These are phyloP conservation scores for Breviolum minutum DNA, from an alignment of 73 alveolate species.

Conservation along the genomic window DNA sequence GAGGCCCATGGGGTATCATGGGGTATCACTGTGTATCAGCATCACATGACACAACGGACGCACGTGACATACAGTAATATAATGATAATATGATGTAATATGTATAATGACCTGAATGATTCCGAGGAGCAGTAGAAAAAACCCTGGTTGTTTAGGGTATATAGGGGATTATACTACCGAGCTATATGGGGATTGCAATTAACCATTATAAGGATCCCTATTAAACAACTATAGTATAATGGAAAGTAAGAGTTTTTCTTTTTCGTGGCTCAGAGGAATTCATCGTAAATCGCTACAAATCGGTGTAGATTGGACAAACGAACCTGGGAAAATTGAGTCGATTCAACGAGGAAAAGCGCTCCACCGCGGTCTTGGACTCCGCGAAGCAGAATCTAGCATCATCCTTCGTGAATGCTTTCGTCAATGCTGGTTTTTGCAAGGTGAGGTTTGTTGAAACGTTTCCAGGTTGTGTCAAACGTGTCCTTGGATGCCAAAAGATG, in stretches of 20 bases:
- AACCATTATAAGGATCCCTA: no score
- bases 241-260: no score
- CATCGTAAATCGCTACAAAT: neutral
- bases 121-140: no score
- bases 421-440: conserved; percentile 99
- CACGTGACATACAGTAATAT: no score
- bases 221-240: no score
- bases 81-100: no score
- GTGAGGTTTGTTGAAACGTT: conserved; percentile 92
- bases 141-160: no score
- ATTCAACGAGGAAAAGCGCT: conserved; percentile 78
- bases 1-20: conserved; percentile 97
- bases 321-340: neutral
- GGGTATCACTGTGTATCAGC: neutral
- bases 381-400: conserved; percentile 98
- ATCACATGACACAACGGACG: neutral
- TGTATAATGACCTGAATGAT: no score
- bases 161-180: no score
- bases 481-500: neutral
- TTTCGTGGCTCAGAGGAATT: no score
- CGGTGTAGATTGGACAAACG: neutral
- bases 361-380: conserved; percentile 96
- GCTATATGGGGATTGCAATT: no score
- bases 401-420: conserved; percentile 99
- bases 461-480: neutral